phyloP scores from a whole-genome alignment of 805 yeast species.

The Candida bentonensis region DNA sequence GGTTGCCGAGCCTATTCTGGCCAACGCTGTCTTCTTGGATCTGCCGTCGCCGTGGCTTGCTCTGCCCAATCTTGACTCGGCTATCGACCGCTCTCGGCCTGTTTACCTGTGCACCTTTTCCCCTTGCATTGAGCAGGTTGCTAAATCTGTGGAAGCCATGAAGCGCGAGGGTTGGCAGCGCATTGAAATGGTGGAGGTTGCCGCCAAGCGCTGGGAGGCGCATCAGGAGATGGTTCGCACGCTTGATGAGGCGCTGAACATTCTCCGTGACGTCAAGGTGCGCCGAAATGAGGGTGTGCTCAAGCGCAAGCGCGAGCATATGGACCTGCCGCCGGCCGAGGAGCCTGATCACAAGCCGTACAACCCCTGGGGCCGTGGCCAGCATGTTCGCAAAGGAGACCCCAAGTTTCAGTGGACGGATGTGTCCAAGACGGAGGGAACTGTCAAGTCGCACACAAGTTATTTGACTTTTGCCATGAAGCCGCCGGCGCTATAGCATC shows the following conservation, averaged over 20 bases:
- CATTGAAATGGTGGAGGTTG: conserved; percentile 85
- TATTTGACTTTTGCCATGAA: conserved; percentile 75
- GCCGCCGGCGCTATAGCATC: background rate
- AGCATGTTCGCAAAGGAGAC: conserved; percentile 80
- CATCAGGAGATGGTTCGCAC: conserved; percentile 77
- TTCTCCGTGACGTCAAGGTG: conserved; percentile 65
- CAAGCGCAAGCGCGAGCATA: conserved; percentile 19
- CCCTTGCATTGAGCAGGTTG: conserved; percentile 96
- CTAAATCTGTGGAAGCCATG: conserved; percentile 65
- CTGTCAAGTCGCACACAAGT: conserved; percentile 86
- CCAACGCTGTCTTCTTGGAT: conserved; percentile 73
- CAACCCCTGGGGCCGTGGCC: conserved; percentile 90
- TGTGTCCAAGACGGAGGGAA: conserved; percentile 73
- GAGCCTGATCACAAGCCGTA: conserved; percentile 20
- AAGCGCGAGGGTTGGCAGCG: conserved; percentile 67
- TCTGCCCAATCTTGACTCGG: conserved; percentile 54
- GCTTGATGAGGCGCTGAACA: conserved; percentile 62
- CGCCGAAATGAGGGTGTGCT: conserved; percentile 41
- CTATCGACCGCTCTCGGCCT: conserved; percentile 36
- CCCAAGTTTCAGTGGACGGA: conserved; percentile 62
- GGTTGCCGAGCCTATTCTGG: conserved; percentile 26
- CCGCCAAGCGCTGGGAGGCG: conserved; percentile 77
- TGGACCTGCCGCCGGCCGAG: conserved; percentile 13
- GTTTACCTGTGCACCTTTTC: conserved; percentile 87
- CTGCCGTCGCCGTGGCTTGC: conserved; percentile 97